A percentile compares a stretch with the other conserved stretches of the same genome.
These are phyloP conservation scores for Metschnikowia drakensbergensis DNA, from an alignment of 805 yeast genomes.

Conservation along the genomic window DNA sequence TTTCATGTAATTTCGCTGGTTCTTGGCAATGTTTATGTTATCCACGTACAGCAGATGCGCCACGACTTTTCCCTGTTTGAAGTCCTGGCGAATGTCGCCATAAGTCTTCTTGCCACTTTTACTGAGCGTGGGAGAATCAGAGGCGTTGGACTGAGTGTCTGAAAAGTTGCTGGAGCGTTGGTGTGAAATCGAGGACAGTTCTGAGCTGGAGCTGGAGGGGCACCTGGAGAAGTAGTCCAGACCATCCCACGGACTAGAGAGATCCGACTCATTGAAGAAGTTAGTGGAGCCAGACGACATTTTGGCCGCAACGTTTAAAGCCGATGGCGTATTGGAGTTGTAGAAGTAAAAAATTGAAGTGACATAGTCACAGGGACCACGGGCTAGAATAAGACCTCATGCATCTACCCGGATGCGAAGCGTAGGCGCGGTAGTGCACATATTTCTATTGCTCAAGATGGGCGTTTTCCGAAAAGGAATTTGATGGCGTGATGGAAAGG, in stretches of 20 bases:
- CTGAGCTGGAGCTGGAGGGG: slow-evolving; percentile 12
- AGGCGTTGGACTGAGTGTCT: slow-evolving; percentile 6
- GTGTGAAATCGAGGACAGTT: slow-evolving; percentile 12
- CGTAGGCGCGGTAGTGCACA: slow-evolving; percentile 5
- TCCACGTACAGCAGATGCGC: slow-evolving; percentile 25
- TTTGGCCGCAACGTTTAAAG: background rate
- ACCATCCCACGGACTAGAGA: background rate
- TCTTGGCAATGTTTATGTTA: slow-evolving; percentile 23
- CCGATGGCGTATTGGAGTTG: background rate
- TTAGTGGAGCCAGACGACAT: slow-evolving; percentile 1
- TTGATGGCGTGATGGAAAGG: too few species aligned
- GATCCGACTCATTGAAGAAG: background rate
- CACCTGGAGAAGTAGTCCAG: background rate
- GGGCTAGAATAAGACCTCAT: background rate
- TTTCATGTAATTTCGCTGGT: slow-evolving; percentile 20
- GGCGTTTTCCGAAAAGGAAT: background rate
- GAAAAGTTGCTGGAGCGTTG: slow-evolving; percentile 9
- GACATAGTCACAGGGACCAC: background rate
- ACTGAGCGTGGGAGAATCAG: slow-evolving; percentile 4
- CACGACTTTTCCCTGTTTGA: slow-evolving; percentile 14
- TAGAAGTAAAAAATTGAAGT: background rate
- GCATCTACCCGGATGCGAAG: background rate
- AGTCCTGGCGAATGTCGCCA: slow-evolving; percentile 5
- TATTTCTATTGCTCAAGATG: background rate
- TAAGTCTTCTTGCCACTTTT: slow-evolving; percentile 4